Conservation (phyloP, 805 yeast species). For the Huiozyma naganishii region DNA sequence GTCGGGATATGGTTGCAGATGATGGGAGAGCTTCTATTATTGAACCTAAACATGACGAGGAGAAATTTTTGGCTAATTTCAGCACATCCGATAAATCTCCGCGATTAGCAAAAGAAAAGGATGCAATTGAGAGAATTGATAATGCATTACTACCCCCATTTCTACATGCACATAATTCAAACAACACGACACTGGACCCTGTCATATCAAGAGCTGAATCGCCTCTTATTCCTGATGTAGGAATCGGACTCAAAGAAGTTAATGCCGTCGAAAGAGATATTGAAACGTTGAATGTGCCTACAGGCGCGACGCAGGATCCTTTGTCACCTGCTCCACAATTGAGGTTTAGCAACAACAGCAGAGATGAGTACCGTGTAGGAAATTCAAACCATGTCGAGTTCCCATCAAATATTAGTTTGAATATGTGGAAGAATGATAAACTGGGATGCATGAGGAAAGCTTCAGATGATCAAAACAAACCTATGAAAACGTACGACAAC, state of each 20-base stretch:
- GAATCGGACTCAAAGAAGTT: not conserved
- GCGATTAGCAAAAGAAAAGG: conserved; percentile 17
- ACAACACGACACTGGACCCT: not conserved
- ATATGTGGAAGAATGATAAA: conserved; percentile 19
- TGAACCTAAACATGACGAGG: not conserved
- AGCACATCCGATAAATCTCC: conserved; percentile 3
- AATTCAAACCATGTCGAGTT: conserved; percentile 4
- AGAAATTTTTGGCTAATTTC: not conserved
- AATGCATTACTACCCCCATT: conserved; percentile 25
- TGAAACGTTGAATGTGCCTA: not conserved
- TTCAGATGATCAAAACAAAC: conserved; percentile 5
- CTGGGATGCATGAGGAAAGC: conserved; percentile 9
- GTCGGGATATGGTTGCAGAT: not conserved
- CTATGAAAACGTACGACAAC: no score
- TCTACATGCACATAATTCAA: conserved; percentile 3
- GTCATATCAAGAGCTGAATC: conserved; percentile 3
- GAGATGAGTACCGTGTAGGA: not conserved
- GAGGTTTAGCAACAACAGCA: conserved; percentile 1
- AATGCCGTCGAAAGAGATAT: not conserved
- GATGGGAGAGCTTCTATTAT: not conserved
- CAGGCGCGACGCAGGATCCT: no score
- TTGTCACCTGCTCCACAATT: conserved; percentile 12
- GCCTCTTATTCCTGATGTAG: conserved; percentile 5
- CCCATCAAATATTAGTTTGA: conserved; percentile 13
- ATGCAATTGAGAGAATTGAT: conserved; percentile 23